Conservation (phyloP, 2,329 filamentous ascomycete genomes). For the Xylariaceae sp. region DNA sequence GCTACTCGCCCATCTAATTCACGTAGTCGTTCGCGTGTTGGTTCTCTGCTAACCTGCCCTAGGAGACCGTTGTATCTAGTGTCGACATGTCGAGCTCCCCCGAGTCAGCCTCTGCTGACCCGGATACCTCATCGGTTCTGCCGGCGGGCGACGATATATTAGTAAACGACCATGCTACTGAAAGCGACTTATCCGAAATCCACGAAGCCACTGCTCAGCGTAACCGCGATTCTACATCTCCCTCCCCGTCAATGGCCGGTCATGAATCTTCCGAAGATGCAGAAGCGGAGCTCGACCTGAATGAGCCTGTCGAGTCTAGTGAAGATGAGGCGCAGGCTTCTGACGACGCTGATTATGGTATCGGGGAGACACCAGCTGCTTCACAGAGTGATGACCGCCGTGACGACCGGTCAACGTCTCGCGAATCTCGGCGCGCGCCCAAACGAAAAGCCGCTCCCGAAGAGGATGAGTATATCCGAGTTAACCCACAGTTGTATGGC, state of each 20-base stretch:
- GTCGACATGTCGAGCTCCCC: constrained; percentile 59
- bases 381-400: constrained; percentile 44
- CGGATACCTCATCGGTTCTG: constrained; percentile 55
- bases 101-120: constrained; percentile 61
- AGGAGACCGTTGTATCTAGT: constrained; percentile 52
- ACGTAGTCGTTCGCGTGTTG: constrained; percentile 23
- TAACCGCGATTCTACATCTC: constrained; percentile 40
- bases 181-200: constrained; percentile 73
- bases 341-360: constrained; percentile 73
- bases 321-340: constrained; percentile 51
- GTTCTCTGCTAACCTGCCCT: constrained; percentile 44
- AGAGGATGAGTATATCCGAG: constrained; percentile 79
- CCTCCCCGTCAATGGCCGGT: constrained; percentile 40
- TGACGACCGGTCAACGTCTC: constrained; percentile 63
- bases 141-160: constrained; percentile 40
- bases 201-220: constrained; percentile 52
- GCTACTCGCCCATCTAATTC: constrained; percentile 28
- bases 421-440: constrained; percentile 61
- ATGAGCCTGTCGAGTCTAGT: constrained; percentile 40
- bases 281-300: constrained; percentile 36
- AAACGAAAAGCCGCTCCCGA: constrained; percentile 70
- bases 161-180: constrained; percentile 49
- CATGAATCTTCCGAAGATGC: constrained; percentile 31
- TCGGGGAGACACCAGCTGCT: constrained; percentile 56
- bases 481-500: constrained; percentile 93